A percentile compares a stretch with the other conserved stretches of the same genome.
Conservation (phyloP, 768 basidiomycete species). For the Phanerochaete sordida region DNA sequence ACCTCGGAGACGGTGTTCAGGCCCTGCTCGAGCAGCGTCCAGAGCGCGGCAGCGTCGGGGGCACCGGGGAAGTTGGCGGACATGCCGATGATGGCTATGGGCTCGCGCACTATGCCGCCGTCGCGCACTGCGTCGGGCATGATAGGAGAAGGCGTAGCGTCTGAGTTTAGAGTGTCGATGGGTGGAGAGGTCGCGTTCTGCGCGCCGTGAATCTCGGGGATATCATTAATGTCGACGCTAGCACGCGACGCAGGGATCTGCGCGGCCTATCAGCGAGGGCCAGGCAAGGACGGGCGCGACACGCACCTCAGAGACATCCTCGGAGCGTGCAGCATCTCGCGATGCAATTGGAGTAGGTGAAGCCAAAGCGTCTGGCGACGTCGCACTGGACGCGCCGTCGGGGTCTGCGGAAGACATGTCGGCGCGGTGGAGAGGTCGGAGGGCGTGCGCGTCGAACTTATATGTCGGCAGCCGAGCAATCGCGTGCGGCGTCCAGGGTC, state of each 20-base stretch:
- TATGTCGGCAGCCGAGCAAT: background rate
- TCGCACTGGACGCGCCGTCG: no score
- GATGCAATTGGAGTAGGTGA: background rate
- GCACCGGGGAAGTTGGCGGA: slow-evolving; percentile 58
- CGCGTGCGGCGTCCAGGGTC: no score
- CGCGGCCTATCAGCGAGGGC: no score
- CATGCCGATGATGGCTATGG: slow-evolving; percentile 74
- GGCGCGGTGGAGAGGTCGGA: no score
- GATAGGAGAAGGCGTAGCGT: no score
- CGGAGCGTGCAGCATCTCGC: no score
- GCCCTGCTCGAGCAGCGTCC: slow-evolving; percentile 57
- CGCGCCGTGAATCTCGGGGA: slow-evolving; percentile 19
- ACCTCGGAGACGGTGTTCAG: slow-evolving; percentile 58
- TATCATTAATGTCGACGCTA: slow-evolving; percentile 35
- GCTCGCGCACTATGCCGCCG: slow-evolving; percentile 36
- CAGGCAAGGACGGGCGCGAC: no score
- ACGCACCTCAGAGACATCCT: slow-evolving; percentile 44
- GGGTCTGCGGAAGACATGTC: no score
- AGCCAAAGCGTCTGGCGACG: no score
- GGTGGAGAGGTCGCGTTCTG: background rate
- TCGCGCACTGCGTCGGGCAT: no score
- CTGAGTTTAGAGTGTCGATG: no score
- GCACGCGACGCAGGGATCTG: slow-evolving; percentile 67
- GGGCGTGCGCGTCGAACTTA: background rate
- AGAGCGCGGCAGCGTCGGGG: slow-evolving; percentile 41